These are phyloP conservation scores for Meripilus lineatus DNA, from an alignment of 1,284 basidiomycete species.

Conservation along the genomic window DNA sequence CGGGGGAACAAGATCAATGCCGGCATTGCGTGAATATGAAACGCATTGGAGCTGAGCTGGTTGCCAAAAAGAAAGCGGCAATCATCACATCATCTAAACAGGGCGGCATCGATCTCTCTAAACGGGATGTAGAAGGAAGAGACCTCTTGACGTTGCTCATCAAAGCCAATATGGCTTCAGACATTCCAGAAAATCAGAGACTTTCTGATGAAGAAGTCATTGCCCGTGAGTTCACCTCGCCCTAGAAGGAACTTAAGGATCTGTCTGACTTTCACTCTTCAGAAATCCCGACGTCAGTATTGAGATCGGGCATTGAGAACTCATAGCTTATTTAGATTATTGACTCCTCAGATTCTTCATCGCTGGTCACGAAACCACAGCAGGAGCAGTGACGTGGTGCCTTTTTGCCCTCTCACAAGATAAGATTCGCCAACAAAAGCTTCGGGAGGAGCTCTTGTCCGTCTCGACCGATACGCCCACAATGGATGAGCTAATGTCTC, in stretches of 20 bases:
- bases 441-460: conserved; percentile 61
- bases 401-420: conserved; percentile 57
- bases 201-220: conserved; percentile 52
- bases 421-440: conserved; percentile 53
- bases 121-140: conserved; percentile 13
- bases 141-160: conserved; percentile 35
- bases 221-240: conserved; percentile 38
- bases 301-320: neutral
- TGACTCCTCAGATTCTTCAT: conserved; percentile 40
- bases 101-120: conserved; percentile 20
- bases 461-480: conserved; percentile 31
- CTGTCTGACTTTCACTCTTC: neutral
- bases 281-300: conserved; percentile 46
- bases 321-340: neutral
- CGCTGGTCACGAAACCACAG: conserved; percentile 73
- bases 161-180: conserved; percentile 43
- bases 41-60: conserved; percentile 33
- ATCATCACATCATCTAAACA: conserved; percentile 11
- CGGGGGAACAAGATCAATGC: conserved; percentile 14
- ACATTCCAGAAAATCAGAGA: conserved; percentile 37
- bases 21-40: conserved; percentile 27
- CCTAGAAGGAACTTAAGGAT: neutral
- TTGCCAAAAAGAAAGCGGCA: conserved; percentile 37
- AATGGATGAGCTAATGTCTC: conserved; percentile 54
- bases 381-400: conserved; percentile 45